Base-by-base conservation (phyloP, 2,329 filamentous ascomycete genomes). In the Tolypocladium sp. region DNA sequence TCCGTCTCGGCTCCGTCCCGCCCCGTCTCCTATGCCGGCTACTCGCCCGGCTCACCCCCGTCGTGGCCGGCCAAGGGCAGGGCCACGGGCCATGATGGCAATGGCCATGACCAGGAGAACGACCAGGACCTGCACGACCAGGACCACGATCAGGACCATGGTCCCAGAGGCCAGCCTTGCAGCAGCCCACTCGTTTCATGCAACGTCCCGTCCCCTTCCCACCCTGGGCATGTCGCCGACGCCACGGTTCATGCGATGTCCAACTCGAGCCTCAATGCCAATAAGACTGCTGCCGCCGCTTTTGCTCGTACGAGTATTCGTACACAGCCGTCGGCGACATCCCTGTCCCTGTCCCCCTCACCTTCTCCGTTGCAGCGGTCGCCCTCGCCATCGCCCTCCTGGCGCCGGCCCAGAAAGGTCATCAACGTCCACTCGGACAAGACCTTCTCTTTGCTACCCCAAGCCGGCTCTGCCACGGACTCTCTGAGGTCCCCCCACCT, bases 391-490 rank as follows among this genome's bases (percentile, higher is more conserved):
- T 62, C 70, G 9, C 49, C 49, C 25, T 68, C 70, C 15, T 56
- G 56, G 44, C 67, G 68, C 53, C 70, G 71, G 42, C 53, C 58
- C 12, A 67, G 62, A 25, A 69, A 77, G 61, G 67, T 78, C 37
- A 77, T 85, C 60, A 77, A 76, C 57, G 71, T 85, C 35, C 76
- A 84, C 64, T 69, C 81, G 7, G 80, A 85, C 69, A 83, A 83
- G 70, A 85, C 82, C 5, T 85, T 86, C 64, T 82, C 81, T 20
- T 70, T 85, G 59, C 62, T 77, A 62, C 70, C 70, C 68, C 66
- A 78, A 51, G 60, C 67, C n/a, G 59, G 61, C 41, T 66, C 69
- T 12, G 64, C 65, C 59, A 65, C 68, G 17, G 63, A 69, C n/a
- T 72, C 71, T 22, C 61, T 69, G 22, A 68, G 68, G 63, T 80